Conservation (phyloP, 108 stramenopile genomes). For the Pelagomonas calceolata region DNA sequence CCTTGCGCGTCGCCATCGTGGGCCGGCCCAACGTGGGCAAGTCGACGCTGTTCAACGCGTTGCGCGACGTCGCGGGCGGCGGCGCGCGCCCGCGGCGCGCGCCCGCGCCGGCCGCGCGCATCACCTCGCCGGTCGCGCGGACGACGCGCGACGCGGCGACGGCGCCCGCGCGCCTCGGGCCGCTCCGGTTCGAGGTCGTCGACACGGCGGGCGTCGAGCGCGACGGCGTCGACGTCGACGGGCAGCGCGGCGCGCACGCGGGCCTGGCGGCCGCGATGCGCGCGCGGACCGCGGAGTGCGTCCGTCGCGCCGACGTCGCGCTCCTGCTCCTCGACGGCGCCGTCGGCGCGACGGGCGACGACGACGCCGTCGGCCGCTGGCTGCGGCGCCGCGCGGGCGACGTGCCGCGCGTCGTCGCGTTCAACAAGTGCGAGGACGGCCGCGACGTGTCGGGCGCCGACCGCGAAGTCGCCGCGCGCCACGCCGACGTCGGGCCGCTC, state of each 20-base stretch:
- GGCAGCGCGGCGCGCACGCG: background rate
- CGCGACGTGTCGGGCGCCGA: background rate
- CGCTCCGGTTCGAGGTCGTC: slow-evolving; percentile 31
- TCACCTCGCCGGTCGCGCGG: slow-evolving; percentile 1
- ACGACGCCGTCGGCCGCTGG: slow-evolving; percentile 35
- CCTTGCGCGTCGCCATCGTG: slow-evolving; percentile 52
- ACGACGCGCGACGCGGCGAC: slow-evolving; percentile 15
- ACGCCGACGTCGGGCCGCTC: background rate
- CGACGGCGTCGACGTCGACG: slow-evolving; percentile 30
- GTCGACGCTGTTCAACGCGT: slow-evolving; percentile 68
- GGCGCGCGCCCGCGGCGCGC: slow-evolving; percentile 6
- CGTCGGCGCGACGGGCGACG: slow-evolving; percentile 32
- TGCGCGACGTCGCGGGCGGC: slow-evolving; percentile 36
- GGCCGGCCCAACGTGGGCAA: slow-evolving; percentile 90
- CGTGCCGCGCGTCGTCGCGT: slow-evolving; percentile 11
- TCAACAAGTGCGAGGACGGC: slow-evolving; percentile 37
- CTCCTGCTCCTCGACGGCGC: slow-evolving; percentile 35
- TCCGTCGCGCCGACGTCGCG: slow-evolving; percentile 29
- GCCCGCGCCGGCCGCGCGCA: no score
- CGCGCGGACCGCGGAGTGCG: slow-evolving; percentile 16
- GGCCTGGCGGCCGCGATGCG: background rate
- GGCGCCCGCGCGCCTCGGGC: slow-evolving; percentile 17
- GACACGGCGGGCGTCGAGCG: slow-evolving; percentile 49
- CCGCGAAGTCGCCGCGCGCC: background rate
- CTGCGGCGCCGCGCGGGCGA: slow-evolving; percentile 22